phyloP scores from a whole-genome alignment of 2,329 filamentous ascomycete genomes.

The Fusarium verrucosum region DNA sequence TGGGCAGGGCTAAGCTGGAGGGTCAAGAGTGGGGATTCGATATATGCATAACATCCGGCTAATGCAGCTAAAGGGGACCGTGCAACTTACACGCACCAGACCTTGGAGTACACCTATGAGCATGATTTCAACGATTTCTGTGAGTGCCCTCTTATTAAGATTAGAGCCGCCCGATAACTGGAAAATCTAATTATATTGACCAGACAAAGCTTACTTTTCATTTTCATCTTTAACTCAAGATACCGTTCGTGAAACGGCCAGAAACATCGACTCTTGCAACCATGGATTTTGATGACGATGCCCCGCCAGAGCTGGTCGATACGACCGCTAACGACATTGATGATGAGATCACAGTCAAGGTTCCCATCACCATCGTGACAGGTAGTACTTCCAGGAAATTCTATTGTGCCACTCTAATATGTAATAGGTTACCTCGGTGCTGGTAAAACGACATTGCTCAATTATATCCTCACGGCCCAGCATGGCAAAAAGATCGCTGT shows the following conservation, averaged over 20 bases:
- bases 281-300: conserved; percentile 74
- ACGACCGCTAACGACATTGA: conserved; percentile 50
- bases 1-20: conserved; percentile 24
- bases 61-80: conserved; percentile 38
- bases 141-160: background rate
- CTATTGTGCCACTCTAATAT: background rate
- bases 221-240: background rate
- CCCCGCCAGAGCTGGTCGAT: conserved; percentile 71
- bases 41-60: conserved; percentile 38
- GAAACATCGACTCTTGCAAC: conserved; percentile 21
- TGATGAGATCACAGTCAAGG: conserved; percentile 68
- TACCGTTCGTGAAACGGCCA: background rate
- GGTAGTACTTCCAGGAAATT: conserved; percentile 55
- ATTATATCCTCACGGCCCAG: conserved; percentile 93
- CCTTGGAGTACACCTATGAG: conserved; percentile 1
- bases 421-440: conserved; percentile 88
- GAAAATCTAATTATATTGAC: background rate
- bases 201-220: background rate
- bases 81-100: conserved; percentile 23
- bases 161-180: background rate
- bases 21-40: conserved; percentile 8
- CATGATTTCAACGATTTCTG: background rate
- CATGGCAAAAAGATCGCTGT: conserved; percentile 99
- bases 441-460: conserved; percentile 93
- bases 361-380: conserved; percentile 87